Base-by-base conservation (phyloP, 371 early-diverging fungal genomes). In the Mortierella sp. region DNA sequence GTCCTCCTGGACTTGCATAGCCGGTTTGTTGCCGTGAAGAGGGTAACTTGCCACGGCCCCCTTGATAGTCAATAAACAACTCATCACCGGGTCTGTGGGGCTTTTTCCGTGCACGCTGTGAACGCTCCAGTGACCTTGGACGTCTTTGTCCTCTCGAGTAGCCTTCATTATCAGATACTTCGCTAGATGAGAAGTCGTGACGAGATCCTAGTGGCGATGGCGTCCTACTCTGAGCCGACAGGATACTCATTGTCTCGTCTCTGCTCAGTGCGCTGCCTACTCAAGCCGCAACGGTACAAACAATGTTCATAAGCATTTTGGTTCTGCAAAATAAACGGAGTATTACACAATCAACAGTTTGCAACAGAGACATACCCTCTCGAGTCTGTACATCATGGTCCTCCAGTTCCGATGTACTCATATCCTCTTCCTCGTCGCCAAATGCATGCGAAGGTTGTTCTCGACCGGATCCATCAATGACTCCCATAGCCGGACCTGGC, bases 1-100 rank as follows among this genome's bases (percentile, higher is more conserved):
- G 23, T 32, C 44, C 48, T 3, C 64, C 31, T 6, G 70, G 59
- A 26, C 47, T 60, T 41, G 42, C 61, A 56, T 54, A 62, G 28
- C 66, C 60, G 27, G 39, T 19, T 43, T 58, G 64, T 26, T 49
- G 53, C 31, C 19, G 64, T n/a, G n/a, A 39, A 28, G 24, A 23
- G 5, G n/a, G n/a, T n/a, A n/a, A n/a, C n/a, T n/a, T n/a, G n/a
- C n/a, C n/a, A n/a, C 58, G 52, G 7, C 48, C 44, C 6, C 62
- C 66, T 24, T 66, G 56, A n/a, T 68, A 68, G 48, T 62, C 68
- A 8, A 67, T 57, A 17, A 60, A 67, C 4, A 63, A 51, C 11
- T 73, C 69, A 23, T 73, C 75, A 17, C 75, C 75, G 41, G 75
- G 67, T 11, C 72, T 56, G 31, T 39, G 53, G 34, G 59, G 75